Evolutionary conservation across 129 eudicot species (phyloP).

Genomic region (Oenanthe sinensis): DNA sequence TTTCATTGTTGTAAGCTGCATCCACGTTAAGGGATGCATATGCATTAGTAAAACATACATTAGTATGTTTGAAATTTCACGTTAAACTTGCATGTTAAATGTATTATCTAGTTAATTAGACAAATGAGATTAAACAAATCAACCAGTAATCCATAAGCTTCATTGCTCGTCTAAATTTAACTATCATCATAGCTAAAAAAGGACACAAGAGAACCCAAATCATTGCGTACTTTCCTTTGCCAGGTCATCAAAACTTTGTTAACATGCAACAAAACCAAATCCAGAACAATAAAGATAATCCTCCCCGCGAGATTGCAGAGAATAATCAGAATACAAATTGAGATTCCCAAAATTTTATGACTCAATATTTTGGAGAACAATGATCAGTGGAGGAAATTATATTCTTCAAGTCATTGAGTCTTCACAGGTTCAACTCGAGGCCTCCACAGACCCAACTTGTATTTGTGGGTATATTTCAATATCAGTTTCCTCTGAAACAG

Average conservation of each 20-base stretch:
- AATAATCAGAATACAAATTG: background rate
- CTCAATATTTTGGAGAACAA: background rate
- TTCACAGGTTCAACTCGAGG: conserved; percentile 38
- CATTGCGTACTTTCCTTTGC: background rate
- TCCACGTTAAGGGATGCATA: background rate
- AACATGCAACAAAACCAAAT: background rate
- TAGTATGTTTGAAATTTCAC: background rate
- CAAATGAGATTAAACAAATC: background rate
- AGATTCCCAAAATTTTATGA: background rate
- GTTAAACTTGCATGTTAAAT: background rate
- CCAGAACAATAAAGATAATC: background rate
- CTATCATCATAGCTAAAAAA: background rate
- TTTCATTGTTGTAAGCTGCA: background rate
- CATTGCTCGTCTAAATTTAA: background rate
- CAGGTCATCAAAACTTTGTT: background rate
- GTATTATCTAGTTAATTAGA: background rate
- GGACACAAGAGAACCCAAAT: background rate
- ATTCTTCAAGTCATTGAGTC: conserved; percentile 5
- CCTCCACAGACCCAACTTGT: conserved; percentile 54
- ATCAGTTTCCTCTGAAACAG: conserved; percentile 55
- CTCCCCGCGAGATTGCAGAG: background rate
- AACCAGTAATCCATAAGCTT: background rate
- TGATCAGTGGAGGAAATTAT: background rate
- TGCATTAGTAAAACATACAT: background rate
- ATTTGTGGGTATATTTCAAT: conserved; percentile 45